Base-by-base conservation (phyloP, 2,329 filamentous ascomycete species). In the Rhinocladiella mackenziei region DNA sequence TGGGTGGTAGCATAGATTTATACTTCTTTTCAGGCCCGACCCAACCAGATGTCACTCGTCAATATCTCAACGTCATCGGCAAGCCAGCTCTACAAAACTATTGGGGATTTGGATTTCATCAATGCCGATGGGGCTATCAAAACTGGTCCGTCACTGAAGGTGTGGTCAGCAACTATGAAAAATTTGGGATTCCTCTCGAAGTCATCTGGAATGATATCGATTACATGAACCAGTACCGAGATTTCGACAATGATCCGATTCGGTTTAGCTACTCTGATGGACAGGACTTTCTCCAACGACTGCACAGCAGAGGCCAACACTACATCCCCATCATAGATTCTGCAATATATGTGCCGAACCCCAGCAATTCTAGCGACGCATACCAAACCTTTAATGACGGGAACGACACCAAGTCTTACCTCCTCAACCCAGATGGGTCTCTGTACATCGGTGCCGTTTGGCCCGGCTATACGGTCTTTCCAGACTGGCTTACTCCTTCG, bases 111-210 rank as follows among this genome's bases (percentile, higher is more conserved):
- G 88, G 88, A 1, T 91, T 76, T 60, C 87, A 94, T 54, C 86
- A 94, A 61, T 91, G 86, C 56, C 76, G 85, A 47, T 92, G 86
- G 81, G 87, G 86, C 1, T 92, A 92, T 61, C 68, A 74, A 28
- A 87, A 86, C 56, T 88, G 83, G 79, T 76, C 47, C 5, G 51
- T 53, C 14, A 51, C 87, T 2, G 74, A 83, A 51, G 76, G 76
- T 52, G 71, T 78, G 8, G 68, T 77, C 22, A 65, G 74, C 35
- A 72, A 70, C 39, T 77, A 75, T 60, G 70, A 67, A 45, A 67
- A 65, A 14, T 78, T 77, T 45, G 65, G 70, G 20, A 80, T 81
- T 42, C 78, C 77, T 0, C 62, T 81, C 2, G 74, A 78, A 55
- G 73, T 64, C 25, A 65, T 73, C 34, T 72, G 70, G 69, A 57